phyloP scores from a whole-genome alignment of 345 rosid species.

The Eucalyptus marginata region DNA sequence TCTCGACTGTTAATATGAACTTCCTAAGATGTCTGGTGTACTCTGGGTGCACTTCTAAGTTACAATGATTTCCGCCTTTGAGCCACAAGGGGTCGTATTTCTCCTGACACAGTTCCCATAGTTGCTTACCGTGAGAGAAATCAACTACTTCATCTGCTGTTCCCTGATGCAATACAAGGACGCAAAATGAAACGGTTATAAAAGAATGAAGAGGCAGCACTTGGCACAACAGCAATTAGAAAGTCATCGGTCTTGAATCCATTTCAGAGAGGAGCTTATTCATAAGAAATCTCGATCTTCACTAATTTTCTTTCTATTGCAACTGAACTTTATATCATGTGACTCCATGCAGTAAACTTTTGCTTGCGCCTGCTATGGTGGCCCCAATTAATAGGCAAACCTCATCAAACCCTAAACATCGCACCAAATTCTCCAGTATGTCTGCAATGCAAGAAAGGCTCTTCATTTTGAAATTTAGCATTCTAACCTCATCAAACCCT shows the following conservation, averaged over 20 bases:
- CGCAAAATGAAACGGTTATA: background rate
- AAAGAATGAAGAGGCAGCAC: background rate
- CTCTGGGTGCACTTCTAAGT: conserved; percentile 74
- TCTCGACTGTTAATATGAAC: conserved; percentile 72
- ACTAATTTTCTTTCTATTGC: background rate
- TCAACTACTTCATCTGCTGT: conserved; percentile 90
- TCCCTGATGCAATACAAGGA: conserved; percentile 39
- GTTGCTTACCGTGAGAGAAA: conserved; percentile 90
- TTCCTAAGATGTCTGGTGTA: conserved; percentile 88
- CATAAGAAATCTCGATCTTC: background rate
- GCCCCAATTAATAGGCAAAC: background rate
- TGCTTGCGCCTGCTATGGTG: background rate
- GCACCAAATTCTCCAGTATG: background rate
- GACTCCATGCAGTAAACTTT: background rate
- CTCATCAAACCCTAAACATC: background rate
- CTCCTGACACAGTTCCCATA: conserved; percentile 92
- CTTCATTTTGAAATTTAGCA: background rate
- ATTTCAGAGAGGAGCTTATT: background rate
- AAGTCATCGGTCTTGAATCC: background rate
- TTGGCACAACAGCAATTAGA: background rate
- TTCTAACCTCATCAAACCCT: background rate
- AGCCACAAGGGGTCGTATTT: conserved; percentile 94
- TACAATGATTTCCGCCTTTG: conserved; percentile 86
- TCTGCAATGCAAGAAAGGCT: background rate
- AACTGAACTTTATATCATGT: background rate